phyloP scores from a whole-genome alignment of 1,139 yeast species.

The Tardiomyces depauwii region DNA sequence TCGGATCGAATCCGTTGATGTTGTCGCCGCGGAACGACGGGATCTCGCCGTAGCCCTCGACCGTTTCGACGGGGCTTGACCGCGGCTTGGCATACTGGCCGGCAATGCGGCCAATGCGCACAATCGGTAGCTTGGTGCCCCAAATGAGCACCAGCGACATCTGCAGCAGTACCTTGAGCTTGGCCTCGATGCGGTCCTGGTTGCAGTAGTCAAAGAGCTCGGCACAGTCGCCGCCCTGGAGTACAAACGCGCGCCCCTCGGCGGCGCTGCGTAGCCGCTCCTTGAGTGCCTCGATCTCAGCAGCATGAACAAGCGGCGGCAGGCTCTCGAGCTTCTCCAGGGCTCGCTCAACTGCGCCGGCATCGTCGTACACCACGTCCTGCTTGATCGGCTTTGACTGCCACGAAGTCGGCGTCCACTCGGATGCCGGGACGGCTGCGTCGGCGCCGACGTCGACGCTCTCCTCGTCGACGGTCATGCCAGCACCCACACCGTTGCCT shows the following conservation, averaged over 20 bases:
- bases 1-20: slow-evolving; percentile 31
- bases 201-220: slow-evolving; percentile 34
- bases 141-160: slow-evolving; percentile 34
- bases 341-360: slow-evolving; percentile 26
- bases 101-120: slow-evolving; percentile 33
- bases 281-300: slow-evolving; percentile 27
- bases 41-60: slow-evolving; percentile 29
- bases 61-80: slow-evolving; percentile 30
- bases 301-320: slow-evolving; percentile 33
- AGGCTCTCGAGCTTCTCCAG: slow-evolving; percentile 30
- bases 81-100: slow-evolving; percentile 38
- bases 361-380: slow-evolving; percentile 32
- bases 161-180: slow-evolving; percentile 32
- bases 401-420: slow-evolving; percentile 34
- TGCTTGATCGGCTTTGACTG: slow-evolving; percentile 32
- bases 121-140: slow-evolving; percentile 31
- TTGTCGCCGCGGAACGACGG: slow-evolving; percentile 35
- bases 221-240: slow-evolving; percentile 39
- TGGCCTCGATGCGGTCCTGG: slow-evolving; percentile 30
- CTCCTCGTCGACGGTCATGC: slow-evolving; percentile 1
- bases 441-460: slow-evolving; percentile 32
- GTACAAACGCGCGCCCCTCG: slow-evolving; percentile 31
- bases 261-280: slow-evolving; percentile 29
- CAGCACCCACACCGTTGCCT: no score
- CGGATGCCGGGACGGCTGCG: slow-evolving; percentile 32